A percentile compares a stretch with the other conserved stretches of the same genome.
phyloP scores from a whole-genome alignment of 768 basidiomycete species.

The Mycena leptocephala region DNA sequence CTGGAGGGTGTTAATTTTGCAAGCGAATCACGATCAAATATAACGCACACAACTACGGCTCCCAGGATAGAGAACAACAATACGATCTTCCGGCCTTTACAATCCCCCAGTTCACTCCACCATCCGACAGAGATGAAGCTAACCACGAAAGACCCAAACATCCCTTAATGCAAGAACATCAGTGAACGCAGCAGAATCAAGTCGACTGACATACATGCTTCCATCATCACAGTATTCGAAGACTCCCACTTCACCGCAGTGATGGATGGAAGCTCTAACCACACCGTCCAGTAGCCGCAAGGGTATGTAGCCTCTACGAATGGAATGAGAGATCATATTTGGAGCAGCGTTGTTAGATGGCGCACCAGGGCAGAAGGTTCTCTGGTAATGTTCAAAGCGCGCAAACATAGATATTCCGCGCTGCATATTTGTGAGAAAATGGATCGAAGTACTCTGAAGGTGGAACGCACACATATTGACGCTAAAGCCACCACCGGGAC shows the following conservation, averaged over 20 bases:
- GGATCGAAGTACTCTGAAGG: not conserved
- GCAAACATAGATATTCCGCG: slow-evolving; percentile 27
- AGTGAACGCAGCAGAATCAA: not conserved
- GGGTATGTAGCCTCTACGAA: not conserved
- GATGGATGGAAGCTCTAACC: slow-evolving; percentile 19
- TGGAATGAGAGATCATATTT: not conserved
- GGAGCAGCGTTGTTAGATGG: too few species aligned
- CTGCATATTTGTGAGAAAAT: not conserved
- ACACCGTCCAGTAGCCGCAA: slow-evolving; percentile 11
- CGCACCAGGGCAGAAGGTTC: slow-evolving; percentile 20
- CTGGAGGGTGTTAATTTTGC: not conserved
- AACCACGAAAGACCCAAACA: slow-evolving; percentile 27
- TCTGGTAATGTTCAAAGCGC: slow-evolving; percentile 25
- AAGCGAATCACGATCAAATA: not conserved
- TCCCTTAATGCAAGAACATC: not conserved
- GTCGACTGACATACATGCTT: slow-evolving; percentile 6
- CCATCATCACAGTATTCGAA: slow-evolving; percentile 16
- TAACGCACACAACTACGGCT: slow-evolving; percentile 11
- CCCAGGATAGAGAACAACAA: slow-evolving; percentile 15
- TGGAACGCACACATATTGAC: not conserved
- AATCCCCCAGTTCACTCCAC: slow-evolving; percentile 24
- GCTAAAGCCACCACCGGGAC: not conserved
- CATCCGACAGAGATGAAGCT: slow-evolving; percentile 30
- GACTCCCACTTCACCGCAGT: too few species aligned
- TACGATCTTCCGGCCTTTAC: not conserved